A percentile compares a stretch with the other conserved stretches of the same genome.
phyloP scores from a whole-genome alignment of 805 yeast genomes.

The Brettanomyces custersianus region DNA sequence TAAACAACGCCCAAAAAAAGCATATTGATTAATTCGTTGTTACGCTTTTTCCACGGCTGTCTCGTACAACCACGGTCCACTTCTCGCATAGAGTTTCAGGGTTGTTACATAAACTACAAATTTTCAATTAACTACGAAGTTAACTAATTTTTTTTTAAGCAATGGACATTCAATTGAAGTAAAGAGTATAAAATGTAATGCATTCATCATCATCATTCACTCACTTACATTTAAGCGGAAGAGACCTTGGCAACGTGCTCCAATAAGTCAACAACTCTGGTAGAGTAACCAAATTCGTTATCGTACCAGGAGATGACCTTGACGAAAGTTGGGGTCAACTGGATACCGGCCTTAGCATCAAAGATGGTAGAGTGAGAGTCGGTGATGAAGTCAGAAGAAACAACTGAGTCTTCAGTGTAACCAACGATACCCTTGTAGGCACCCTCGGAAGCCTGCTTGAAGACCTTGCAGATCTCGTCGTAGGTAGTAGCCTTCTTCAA shows the following conservation, averaged over 20 bases:
- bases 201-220: too few relatives aligned
- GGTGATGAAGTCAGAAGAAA: slow-evolving; percentile 80
- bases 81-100: too few relatives aligned
- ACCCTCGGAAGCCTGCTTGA: slow-evolving; percentile 73
- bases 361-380: slow-evolving; percentile 82
- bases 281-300: slow-evolving; percentile 92
- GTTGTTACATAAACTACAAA: too few relatives aligned
- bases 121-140: too few relatives aligned
- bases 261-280: slow-evolving; percentile 89
- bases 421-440: slow-evolving; percentile 75
- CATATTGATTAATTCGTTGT: too few relatives aligned
- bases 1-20: too few relatives aligned
- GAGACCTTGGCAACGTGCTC: slow-evolving; percentile 63
- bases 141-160: too few relatives aligned
- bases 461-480: slow-evolving; percentile 71
- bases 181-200: too few relatives aligned
- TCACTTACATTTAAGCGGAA: slow-evolving; percentile 16
- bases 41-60: too few relatives aligned
- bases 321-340: slow-evolving; percentile 79
- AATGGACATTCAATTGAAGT: too few relatives aligned
- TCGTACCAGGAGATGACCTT: slow-evolving; percentile 93
- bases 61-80: too few relatives aligned
- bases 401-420: slow-evolving; percentile 89
- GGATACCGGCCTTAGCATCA: slow-evolving; percentile 87
- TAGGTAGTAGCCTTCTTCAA: slow-evolving; percentile 68